Percentiles rank a stretch among this genome's conserved stretches.
Evolutionary conservation across 2,329 filamentous ascomycete species (phyloP).

Genomic region (Fusarium subtropicale): DNA sequence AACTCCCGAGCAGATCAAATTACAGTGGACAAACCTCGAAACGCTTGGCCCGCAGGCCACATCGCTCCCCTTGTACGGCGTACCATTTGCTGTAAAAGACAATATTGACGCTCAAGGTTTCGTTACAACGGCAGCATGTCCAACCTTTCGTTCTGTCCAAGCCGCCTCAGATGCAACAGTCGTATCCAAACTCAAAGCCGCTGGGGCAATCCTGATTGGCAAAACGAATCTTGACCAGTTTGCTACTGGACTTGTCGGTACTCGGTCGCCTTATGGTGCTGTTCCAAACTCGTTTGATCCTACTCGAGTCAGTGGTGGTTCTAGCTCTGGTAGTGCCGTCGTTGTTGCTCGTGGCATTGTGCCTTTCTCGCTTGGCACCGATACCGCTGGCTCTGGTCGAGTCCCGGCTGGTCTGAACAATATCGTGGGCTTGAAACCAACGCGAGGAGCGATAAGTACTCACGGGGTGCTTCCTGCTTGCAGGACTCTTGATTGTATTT

Average conservation of each 20-base stretch:
- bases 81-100: slow-evolving; percentile 69
- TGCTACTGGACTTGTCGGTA: slow-evolving; percentile 71
- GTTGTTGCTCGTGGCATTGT: slow-evolving; percentile 65
- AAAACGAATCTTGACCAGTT: slow-evolving; percentile 72
- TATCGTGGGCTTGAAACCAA: slow-evolving; percentile 63
- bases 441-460: slow-evolving; percentile 63
- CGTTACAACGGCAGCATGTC: slow-evolving; percentile 65
- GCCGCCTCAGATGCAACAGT: slow-evolving; percentile 60
- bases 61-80: slow-evolving; percentile 63
- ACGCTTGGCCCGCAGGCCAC: slow-evolving; percentile 1
- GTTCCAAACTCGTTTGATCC: slow-evolving; percentile 64
- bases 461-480: slow-evolving; percentile 66
- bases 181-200: slow-evolving; percentile 60
- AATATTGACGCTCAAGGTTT: slow-evolving; percentile 65
- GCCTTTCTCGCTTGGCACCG: slow-evolving; percentile 67
- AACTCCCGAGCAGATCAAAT: slow-evolving; percentile 43
- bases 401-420: slow-evolving; percentile 67
- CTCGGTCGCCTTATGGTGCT: slow-evolving; percentile 68
- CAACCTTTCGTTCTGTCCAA: slow-evolving; percentile 59
- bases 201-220: slow-evolving; percentile 68
- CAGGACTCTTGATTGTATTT: slow-evolving; percentile 67
- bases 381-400: slow-evolving; percentile 66
- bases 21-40: slow-evolving; percentile 36
- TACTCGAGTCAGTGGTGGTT: slow-evolving; percentile 60
- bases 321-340: slow-evolving; percentile 68